Percentiles rank a stretch among this genome's conserved stretches.
These are phyloP conservation scores for Aspergillus viridinutans DNA, from an alignment of 2,329 filamentous ascomycete genomes.

Conservation along the genomic window DNA sequence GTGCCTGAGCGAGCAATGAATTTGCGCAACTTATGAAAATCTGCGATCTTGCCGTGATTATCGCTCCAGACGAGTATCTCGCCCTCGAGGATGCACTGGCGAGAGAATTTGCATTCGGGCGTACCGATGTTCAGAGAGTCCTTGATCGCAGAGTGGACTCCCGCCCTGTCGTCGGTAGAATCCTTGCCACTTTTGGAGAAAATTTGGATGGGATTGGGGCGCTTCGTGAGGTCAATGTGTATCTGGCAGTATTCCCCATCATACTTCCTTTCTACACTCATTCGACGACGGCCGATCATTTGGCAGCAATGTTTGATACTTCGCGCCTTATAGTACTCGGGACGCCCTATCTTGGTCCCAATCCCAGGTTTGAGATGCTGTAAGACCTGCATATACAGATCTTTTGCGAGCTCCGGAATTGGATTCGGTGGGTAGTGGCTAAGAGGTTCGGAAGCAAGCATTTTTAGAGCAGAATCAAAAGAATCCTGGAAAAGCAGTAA, in stretches of 20 bases:
- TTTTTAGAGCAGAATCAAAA: conserved; percentile 56
- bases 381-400: conserved; percentile 32
- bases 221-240: conserved; percentile 65
- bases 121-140: conserved; percentile 61
- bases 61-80: conserved; percentile 78
- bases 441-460: conserved; percentile 44
- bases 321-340: conserved; percentile 61
- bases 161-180: conserved; percentile 66
- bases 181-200: conserved; percentile 93
- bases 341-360: conserved; percentile 62
- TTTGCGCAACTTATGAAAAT: conserved; percentile 78
- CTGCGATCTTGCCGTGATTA: conserved; percentile 59
- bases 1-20: conserved; percentile 70
- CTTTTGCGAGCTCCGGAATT: conserved; percentile 26
- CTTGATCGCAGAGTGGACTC: conserved; percentile 60
- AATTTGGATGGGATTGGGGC: conserved; percentile 61
- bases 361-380: conserved; percentile 50
- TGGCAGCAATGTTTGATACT: conserved; percentile 71
- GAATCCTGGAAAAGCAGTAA: conserved; percentile 67
- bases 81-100: conserved; percentile 73
- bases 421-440: conserved; percentile 35
- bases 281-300: conserved; percentile 55
- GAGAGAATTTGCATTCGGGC: conserved; percentile 55
- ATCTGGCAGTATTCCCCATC: conserved; percentile 91
- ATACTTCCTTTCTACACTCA: conserved; percentile 77